Evolutionary conservation across 768 basidiomycete species (phyloP).

Genomic region (Agaricus subrufescens): DNA sequence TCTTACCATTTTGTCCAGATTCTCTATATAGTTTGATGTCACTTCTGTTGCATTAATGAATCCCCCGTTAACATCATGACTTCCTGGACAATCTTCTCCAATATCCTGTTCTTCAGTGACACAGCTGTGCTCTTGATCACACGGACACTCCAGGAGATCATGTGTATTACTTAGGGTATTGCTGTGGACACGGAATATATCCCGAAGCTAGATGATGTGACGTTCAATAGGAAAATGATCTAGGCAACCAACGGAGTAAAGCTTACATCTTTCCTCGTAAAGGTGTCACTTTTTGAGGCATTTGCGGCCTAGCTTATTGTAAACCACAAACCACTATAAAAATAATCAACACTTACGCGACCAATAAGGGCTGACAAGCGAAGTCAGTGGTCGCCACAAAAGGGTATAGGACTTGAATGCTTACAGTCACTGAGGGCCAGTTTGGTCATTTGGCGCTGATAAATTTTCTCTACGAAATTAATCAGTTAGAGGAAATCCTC

Average conservation of each 20-base stretch:
- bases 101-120: conserved; percentile 15
- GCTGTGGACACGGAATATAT: conserved; percentile 85
- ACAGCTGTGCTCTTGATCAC: conserved; percentile 36
- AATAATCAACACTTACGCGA: conserved; percentile 20
- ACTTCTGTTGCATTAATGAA: conserved; percentile 69
- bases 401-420: neutral
- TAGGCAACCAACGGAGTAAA: neutral
- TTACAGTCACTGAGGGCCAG: conserved; percentile 82
- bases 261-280: conserved; percentile 79
- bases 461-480: conserved; percentile 70
- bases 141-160: conserved; percentile 81
- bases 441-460: conserved; percentile 92
- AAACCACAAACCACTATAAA: neutral
- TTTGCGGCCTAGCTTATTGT: conserved; percentile 23
- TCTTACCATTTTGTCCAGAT: conserved; percentile 50
- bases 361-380: conserved; percentile 60
- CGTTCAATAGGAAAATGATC: neutral
- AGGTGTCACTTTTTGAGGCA: conserved; percentile 74
- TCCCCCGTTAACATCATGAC: conserved; percentile 25
- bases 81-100: neutral
- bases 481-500: neutral
- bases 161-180: conserved; percentile 87
- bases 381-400: neutral
- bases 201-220: conserved; percentile 58
- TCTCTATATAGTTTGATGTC: conserved; percentile 36